These are phyloP conservation scores for Sambucus nigra DNA, from an alignment of 129 eudicot genomes.

Conservation along the genomic window DNA sequence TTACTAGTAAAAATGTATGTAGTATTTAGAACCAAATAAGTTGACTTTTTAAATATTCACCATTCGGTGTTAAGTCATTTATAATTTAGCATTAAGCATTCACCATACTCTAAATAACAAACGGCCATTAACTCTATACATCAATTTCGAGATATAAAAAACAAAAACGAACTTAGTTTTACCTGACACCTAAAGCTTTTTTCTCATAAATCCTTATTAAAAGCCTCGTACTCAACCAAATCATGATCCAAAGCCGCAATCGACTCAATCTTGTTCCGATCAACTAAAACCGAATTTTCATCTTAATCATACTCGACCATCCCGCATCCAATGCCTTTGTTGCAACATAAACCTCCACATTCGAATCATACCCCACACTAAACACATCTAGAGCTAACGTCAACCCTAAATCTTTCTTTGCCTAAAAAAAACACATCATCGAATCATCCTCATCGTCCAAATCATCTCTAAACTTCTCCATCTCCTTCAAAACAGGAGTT, in stretches of 20 bases:
- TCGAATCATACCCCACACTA: conserved; percentile 83
- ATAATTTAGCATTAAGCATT: too few relatives aligned
- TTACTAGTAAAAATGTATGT: too few relatives aligned
- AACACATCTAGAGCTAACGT: conserved; percentile 77
- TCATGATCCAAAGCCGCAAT: conserved; percentile 77
- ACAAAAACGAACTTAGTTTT: too few relatives aligned
- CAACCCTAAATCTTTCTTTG: conserved; percentile 81
- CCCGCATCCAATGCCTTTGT: conserved; percentile 91
- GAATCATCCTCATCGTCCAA: conserved; percentile 85
- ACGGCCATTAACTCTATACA: too few relatives aligned
- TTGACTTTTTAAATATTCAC: too few relatives aligned
- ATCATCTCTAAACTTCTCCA: conserved; percentile 67
- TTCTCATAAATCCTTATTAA: conserved; percentile 84
- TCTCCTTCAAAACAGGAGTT: conserved; percentile 57
- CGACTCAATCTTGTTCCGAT: conserved; percentile 87
- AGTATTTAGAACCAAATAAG: too few relatives aligned
- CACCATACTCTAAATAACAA: too few relatives aligned
- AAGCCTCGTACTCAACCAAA: conserved; percentile 64
- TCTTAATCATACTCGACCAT: conserved; percentile 87
- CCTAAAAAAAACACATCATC: conserved; percentile 71
- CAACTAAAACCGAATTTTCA: conserved; percentile 76
- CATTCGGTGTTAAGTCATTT: too few relatives aligned
- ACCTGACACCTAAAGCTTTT: conserved; percentile 86
- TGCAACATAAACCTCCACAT: conserved; percentile 96
- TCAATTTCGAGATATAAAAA: too few relatives aligned